Base-by-base conservation (phyloP, 2,329 filamentous ascomycete genomes). In the Alternaria gaisen region DNA sequence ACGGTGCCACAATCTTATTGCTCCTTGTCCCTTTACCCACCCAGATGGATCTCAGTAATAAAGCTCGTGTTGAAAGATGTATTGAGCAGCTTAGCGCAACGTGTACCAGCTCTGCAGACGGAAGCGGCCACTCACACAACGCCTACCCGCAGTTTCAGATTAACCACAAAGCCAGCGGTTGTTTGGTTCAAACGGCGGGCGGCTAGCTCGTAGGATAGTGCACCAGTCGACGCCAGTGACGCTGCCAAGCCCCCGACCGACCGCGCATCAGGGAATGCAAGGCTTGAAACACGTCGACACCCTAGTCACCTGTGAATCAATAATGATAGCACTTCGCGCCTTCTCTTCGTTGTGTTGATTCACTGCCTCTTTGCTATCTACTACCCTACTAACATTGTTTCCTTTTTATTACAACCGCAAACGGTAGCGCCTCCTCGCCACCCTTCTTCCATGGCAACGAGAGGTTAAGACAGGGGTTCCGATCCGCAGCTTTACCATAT, bases 281-380 rank as follows among this genome's bases (percentile, higher is more conserved):
- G 57, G 56, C 56, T 52, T 65, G 59, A 65, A 63, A 65, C 60
- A 63, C 60, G 60, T 60, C 44, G 53, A 40, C 38, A 56, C 36
- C 55, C 55, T 26, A 50, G 61, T 64, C 47, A 47, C 47, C 51
- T 46, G 18, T 47, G 44, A 52, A 51, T 62, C 56, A 43, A 38
- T 63, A 58, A 53, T 38, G 41, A 36, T 55, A 44, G 52, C 44
- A 46, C 24, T 30, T 46, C 22, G 16, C 52, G 22, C 38, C 28
- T 36, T 24, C 51, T 64, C 47, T 57, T 53, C 34, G 32, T 46
- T 46, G 41, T 52, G 36, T 30, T 32, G 12, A 38, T 62, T 40
- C 59, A 53, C 55, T 9, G 5, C 6, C 43, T 30, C 48, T 60
- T 51, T 24, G 42, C 26, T 32, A 24, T 18, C 20, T 47, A 36